Evolutionary conservation across 352 stramenopile genomes (phyloP).

Genomic region (Phytophthora foliorum): DNA sequence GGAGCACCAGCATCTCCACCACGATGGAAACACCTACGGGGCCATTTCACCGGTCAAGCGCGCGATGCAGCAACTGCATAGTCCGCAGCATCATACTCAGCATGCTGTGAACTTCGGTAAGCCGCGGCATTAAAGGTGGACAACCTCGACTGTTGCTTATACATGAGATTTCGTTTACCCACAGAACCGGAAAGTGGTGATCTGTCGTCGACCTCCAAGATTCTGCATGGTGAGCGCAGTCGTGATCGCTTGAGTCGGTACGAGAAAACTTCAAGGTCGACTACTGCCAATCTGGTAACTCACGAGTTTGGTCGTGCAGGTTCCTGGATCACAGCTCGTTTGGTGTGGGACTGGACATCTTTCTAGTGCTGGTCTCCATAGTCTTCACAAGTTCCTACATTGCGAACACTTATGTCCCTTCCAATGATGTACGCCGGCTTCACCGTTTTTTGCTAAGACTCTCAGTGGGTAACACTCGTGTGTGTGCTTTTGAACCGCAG

Average conservation of each 20-base stretch:
- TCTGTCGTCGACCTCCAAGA: constrained; percentile 32
- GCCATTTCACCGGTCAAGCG: constrained; percentile 39
- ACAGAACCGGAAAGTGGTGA: constrained; percentile 39
- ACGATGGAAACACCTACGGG: constrained; percentile 30
- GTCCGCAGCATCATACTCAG: constrained; percentile 23
- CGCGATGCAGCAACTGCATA: constrained; percentile 29
- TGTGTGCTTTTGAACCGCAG: constrained; percentile 30
- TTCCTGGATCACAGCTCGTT: constrained; percentile 44
- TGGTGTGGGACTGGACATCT: constrained; percentile 36
- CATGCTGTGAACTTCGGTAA: constrained; percentile 42
- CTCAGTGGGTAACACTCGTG: not conserved
- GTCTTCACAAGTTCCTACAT: constrained; percentile 78
- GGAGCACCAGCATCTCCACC: constrained; percentile 34
- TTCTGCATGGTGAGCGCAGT: constrained; percentile 34
- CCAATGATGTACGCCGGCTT: constrained; percentile 46
- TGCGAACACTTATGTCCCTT: constrained; percentile 74
- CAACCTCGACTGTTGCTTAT: not conserved
- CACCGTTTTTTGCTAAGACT: not conserved
- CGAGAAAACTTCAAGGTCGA: not conserved
- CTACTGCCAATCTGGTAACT: not conserved
- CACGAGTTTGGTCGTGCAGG: constrained; percentile 9
- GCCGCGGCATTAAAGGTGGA: not conserved
- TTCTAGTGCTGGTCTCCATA: constrained; percentile 48
- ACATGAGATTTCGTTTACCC: not conserved
- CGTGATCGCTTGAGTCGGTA: constrained; percentile 46